Conservation (phyloP, 2,329 filamentous ascomycete species). For the Bipolaris oryzae region DNA sequence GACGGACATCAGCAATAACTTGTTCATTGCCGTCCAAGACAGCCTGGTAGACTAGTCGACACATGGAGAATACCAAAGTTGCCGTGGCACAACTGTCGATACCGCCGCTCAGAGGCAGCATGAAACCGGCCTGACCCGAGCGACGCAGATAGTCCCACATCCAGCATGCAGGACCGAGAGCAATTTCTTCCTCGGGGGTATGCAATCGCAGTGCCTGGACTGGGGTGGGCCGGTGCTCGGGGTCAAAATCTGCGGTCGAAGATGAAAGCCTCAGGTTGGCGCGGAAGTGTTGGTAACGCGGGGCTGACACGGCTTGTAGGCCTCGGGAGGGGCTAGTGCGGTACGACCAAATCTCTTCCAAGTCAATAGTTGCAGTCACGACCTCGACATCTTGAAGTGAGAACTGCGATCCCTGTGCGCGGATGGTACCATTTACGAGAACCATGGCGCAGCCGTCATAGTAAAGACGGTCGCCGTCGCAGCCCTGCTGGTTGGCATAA, state of each 20-base stretch:
- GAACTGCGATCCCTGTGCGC: constrained; percentile 72
- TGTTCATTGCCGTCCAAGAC: constrained; percentile 58
- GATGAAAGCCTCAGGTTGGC: constrained; percentile 54
- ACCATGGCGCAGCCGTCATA: constrained; percentile 65
- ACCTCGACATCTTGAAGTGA: constrained; percentile 61
- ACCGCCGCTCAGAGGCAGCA: constrained; percentile 64
- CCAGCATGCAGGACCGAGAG: constrained; percentile 68
- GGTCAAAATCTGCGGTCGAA: constrained; percentile 52
- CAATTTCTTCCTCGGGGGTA: constrained; percentile 67
- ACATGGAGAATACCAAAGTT: constrained; percentile 52
- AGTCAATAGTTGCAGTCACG: constrained; percentile 61
- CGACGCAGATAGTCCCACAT: constrained; percentile 68
- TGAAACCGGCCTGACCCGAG: constrained; percentile 59
- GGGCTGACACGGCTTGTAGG: constrained; percentile 61
- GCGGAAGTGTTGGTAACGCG: constrained; percentile 55
- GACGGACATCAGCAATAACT: constrained; percentile 61
- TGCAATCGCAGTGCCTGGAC: constrained; percentile 36
- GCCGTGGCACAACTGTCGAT: constrained; percentile 60
- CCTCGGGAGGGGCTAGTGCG: constrained; percentile 62
- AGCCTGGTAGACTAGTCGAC: constrained; percentile 61
- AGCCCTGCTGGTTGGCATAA: constrained; percentile 65
- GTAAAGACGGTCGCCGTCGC: constrained; percentile 46
- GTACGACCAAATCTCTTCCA: constrained; percentile 71
- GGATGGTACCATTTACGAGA: constrained; percentile 65
- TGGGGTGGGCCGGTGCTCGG: constrained; percentile 53